Conservation (phyloP, 2,329 filamentous ascomycete genomes). For the Rutstroemia sp. region DNA sequence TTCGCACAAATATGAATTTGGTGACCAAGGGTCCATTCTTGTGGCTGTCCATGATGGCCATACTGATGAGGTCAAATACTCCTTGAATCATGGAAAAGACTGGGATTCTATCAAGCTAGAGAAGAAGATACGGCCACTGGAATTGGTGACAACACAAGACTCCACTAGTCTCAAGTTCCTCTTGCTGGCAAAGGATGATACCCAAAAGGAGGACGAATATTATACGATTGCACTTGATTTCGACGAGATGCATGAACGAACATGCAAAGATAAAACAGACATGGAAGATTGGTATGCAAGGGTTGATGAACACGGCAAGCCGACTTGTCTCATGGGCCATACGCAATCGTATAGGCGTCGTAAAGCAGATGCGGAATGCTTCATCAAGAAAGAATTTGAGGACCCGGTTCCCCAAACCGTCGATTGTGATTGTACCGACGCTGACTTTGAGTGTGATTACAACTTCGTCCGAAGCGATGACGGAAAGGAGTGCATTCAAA, state of each 20-base stretch:
- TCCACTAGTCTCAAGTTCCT: conserved; percentile 91
- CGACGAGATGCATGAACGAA: conserved; percentile 67
- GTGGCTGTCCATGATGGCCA: conserved; percentile 67
- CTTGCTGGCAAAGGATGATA: conserved; percentile 58
- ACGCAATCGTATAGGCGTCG: conserved; percentile 80
- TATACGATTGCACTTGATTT: conserved; percentile 78
- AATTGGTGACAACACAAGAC: conserved; percentile 83
- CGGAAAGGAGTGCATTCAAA: conserved; percentile 59
- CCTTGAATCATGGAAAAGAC: conserved; percentile 78
- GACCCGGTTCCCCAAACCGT: conserved; percentile 64
- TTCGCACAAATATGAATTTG: conserved; percentile 93
- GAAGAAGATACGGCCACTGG: conserved; percentile 60
- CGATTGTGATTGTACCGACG: conserved; percentile 71
- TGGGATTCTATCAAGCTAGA: conserved; percentile 71
- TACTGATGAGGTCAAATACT: conserved; percentile 64
- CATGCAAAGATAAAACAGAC: conserved; percentile 76
- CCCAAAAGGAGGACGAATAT: conserved; percentile 44
- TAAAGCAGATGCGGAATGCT: conserved; percentile 83
- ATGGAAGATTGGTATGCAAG: conserved; percentile 88
- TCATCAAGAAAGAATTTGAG: conserved; percentile 78
- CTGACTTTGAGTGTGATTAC: conserved; percentile 94
- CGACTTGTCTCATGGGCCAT: conserved; percentile 92
- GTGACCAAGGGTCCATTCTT: conserved; percentile 83
- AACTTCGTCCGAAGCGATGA: conserved; percentile 70
- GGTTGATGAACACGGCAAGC: conserved; percentile 66